phyloP scores from a whole-genome alignment of 2,329 filamentous ascomycete genomes.

The Diaporthe australafricana region DNA sequence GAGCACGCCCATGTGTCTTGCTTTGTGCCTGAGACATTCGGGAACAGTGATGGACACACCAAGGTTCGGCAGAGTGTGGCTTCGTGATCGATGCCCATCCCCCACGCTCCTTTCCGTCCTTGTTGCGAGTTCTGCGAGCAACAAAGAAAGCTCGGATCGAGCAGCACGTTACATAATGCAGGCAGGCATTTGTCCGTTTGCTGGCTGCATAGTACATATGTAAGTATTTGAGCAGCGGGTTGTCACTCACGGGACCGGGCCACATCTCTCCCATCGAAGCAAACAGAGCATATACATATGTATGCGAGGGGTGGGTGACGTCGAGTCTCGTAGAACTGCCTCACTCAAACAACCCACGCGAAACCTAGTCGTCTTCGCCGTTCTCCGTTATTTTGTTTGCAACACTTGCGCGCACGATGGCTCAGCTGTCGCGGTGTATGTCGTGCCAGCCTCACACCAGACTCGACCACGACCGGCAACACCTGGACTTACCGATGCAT shows the following conservation, averaged over 20 bases:
- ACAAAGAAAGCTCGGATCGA: neutral
- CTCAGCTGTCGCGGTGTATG: neutral
- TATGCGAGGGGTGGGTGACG: neutral
- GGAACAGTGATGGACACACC: conserved; percentile 33
- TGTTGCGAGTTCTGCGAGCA: neutral
- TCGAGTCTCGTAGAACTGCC: neutral
- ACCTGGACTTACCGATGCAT: conserved; percentile 18
- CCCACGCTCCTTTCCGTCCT: neutral
- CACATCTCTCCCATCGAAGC: neutral
- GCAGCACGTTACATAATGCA: conserved; percentile 28
- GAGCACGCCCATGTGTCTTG: conserved; percentile 25
- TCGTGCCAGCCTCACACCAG: conserved; percentile 8
- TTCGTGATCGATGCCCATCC: neutral
- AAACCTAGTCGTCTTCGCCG: neutral
- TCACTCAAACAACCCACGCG: neutral
- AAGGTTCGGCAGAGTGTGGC: conserved; percentile 15
- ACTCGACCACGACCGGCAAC: conserved; percentile 28
- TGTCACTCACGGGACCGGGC: neutral
- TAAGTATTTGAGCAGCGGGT: neutral
- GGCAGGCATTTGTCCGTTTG: conserved; percentile 28
- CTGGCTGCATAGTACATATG: neutral
- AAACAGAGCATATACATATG: conserved; percentile 27
- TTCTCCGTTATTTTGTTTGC: neutral
- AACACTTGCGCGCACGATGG: neutral
- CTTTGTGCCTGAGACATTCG: conserved; percentile 35